These are phyloP conservation scores for Usnea hakonensis DNA, from an alignment of 495 filamentous ascomycete species.

Conservation along the genomic window DNA sequence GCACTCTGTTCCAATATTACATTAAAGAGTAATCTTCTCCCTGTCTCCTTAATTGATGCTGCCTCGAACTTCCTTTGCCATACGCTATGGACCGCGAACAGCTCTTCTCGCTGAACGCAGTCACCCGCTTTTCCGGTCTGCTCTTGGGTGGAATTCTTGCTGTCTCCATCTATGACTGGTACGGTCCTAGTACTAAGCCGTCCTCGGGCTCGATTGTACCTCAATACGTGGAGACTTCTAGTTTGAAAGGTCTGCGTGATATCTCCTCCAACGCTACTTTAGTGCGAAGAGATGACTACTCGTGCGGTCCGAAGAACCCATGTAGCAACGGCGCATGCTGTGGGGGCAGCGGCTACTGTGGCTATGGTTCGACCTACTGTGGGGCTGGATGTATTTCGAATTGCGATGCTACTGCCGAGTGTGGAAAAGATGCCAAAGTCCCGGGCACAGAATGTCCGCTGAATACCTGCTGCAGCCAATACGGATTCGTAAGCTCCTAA, in stretches of 20 bases:
- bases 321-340: background rate
- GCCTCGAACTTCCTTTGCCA: background rate
- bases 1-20: no score
- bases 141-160: background rate
- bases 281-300: background rate
- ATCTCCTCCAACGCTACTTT: background rate
- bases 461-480: background rate
- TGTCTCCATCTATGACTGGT: background rate
- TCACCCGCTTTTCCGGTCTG: background rate
- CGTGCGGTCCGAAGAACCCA: background rate
- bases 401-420: background rate
- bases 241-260: background rate
- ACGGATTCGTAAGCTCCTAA: background rate
- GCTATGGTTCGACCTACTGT: background rate
- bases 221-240: background rate
- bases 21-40: no score
- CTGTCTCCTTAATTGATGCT: background rate
- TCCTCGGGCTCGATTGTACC: background rate
- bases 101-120: background rate
- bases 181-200: background rate
- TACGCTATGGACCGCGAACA: background rate
- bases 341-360: background rate
- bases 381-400: background rate
- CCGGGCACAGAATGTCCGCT: background rate
- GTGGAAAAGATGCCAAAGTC: background rate